These are phyloP conservation scores for Moniliophthora roreri DNA, from an alignment of 1,284 basidiomycete species.

Conservation along the genomic window DNA sequence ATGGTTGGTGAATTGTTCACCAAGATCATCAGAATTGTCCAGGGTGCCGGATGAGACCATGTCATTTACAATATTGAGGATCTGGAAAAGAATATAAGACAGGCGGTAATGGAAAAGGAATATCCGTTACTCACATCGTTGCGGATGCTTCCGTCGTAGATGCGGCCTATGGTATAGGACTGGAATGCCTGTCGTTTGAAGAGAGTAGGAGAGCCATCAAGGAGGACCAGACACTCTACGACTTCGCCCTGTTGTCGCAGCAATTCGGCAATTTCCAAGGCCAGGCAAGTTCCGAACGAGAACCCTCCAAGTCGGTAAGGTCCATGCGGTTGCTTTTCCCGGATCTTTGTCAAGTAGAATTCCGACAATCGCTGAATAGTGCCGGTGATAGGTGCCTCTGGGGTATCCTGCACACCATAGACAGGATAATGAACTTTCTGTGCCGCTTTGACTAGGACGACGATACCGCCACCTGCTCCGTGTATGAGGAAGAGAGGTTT, in stretches of 20 bases:
- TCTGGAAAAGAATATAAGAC: not conserved
- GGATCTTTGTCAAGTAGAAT: conserved; percentile 9
- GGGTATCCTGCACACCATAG: conserved; percentile 12
- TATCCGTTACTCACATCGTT: not conserved
- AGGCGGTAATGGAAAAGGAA: not conserved
- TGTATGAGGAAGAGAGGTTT: conserved; percentile 9
- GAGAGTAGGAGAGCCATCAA: conserved; percentile 1
- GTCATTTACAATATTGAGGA: conserved; percentile 1
- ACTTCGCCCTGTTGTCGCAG: not conserved
- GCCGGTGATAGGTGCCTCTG: conserved; percentile 7
- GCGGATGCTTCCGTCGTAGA: not conserved
- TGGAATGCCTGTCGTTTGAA: not conserved
- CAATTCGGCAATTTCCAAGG: not conserved
- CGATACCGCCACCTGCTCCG: conserved; percentile 9
- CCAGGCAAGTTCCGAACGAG: conserved; percentile 1
- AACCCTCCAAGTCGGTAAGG: conserved; percentile 11
- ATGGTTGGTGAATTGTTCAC: conserved; percentile 1
- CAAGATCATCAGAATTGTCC: not conserved
- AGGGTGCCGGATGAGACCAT: conserved; percentile 1
- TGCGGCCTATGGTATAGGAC: not conserved
- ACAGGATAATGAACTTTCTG: conserved; percentile 3
- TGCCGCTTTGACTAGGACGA: conserved; percentile 3
- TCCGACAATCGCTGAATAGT: conserved; percentile 2
- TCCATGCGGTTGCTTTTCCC: conserved; percentile 8
- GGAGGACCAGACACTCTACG: not conserved